These are phyloP conservation scores for Allomyces macrogynus DNA, from an alignment of 192 early-diverging fungal species.

Conservation along the genomic window DNA sequence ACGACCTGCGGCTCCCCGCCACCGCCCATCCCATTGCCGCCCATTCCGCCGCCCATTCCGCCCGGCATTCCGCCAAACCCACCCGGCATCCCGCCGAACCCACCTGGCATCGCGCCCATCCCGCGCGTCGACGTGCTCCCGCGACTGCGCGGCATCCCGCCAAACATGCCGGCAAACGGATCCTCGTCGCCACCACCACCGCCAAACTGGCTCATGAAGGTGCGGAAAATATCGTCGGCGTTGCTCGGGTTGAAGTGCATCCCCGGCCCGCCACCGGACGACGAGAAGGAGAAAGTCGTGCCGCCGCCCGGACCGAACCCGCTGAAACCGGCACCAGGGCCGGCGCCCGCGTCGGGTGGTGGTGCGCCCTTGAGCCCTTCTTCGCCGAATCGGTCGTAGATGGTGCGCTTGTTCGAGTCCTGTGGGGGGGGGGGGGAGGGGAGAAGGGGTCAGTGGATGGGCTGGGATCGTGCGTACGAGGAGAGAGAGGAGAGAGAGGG, in stretches of 20 bases:
- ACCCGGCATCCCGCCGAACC: not conserved
- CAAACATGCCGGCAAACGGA: constrained; percentile 3
- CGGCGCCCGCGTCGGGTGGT: constrained; percentile 1
- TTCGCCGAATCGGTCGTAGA: constrained; percentile 35
- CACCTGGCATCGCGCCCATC: too few species aligned
- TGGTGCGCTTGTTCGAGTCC: constrained; percentile 26
- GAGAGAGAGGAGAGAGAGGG: too few species aligned
- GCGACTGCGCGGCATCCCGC: constrained; percentile 3
- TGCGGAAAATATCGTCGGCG: constrained; percentile 78
- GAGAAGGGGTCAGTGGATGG: too few species aligned
- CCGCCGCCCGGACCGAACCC: not conserved
- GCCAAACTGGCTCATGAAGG: constrained; percentile 46
- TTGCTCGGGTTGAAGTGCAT: constrained; percentile 55
- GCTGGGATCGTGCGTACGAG: too few species aligned
- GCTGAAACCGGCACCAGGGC: not conserved
- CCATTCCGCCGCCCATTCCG: not conserved
- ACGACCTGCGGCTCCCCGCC: constrained; percentile 8
- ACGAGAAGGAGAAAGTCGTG: constrained; percentile 43
- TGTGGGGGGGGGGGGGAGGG: too few species aligned
- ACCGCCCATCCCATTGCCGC: not conserved
- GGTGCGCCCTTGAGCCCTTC: constrained; percentile 25
- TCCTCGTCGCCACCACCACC: constrained; percentile 3
- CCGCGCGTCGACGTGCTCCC: not conserved
- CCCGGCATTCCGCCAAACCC: not conserved
- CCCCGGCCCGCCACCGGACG: constrained; percentile 30